These are phyloP conservation scores for Saccharomyces hybrid DNA, from an alignment of 1,139 yeast species.

Conservation along the genomic window DNA sequence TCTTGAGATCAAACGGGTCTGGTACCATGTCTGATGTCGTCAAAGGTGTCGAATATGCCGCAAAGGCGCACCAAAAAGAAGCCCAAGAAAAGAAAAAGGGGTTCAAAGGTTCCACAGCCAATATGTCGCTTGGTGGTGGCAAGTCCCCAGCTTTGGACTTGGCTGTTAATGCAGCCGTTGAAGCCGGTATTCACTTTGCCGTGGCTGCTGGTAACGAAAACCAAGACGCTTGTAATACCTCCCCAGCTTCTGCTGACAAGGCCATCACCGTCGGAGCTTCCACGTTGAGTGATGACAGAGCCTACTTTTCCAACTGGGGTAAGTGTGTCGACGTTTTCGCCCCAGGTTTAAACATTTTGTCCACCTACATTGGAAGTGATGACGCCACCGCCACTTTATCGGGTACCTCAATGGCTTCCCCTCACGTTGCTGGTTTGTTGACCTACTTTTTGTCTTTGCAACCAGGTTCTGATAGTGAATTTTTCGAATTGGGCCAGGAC, in stretches of 20 bases:
- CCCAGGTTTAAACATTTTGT: slow-evolving; percentile 73
- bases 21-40: slow-evolving; percentile 78
- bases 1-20: slow-evolving; percentile 66
- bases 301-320: slow-evolving; percentile 78
- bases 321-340: slow-evolving; percentile 80
- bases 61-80: slow-evolving; percentile 52
- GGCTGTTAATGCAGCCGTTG: slow-evolving; percentile 79
- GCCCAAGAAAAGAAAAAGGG: slow-evolving; percentile 50
- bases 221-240: slow-evolving; percentile 76
- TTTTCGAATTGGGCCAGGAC: slow-evolving; percentile 46
- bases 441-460: slow-evolving; percentile 86
- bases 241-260: slow-evolving; percentile 72
- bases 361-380: slow-evolving; percentile 82
- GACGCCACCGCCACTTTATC: slow-evolving; percentile 83
- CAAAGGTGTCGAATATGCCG: slow-evolving; percentile 75
- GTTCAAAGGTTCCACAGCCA: slow-evolving; percentile 79
- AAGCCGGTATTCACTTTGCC: slow-evolving; percentile 74
- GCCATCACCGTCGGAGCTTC: slow-evolving; percentile 83
- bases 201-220: slow-evolving; percentile 88
- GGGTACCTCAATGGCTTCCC: slow-evolving; percentile 99
- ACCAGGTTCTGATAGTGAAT: slow-evolving; percentile 77
- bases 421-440: slow-evolving; percentile 87
- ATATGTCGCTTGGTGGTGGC: slow-evolving; percentile 88
- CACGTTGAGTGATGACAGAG: slow-evolving; percentile 65
- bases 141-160: slow-evolving; percentile 72